phyloP scores from a whole-genome alignment of 371 early-diverging fungal genomes.

The Apophysomyces ossiformis region DNA sequence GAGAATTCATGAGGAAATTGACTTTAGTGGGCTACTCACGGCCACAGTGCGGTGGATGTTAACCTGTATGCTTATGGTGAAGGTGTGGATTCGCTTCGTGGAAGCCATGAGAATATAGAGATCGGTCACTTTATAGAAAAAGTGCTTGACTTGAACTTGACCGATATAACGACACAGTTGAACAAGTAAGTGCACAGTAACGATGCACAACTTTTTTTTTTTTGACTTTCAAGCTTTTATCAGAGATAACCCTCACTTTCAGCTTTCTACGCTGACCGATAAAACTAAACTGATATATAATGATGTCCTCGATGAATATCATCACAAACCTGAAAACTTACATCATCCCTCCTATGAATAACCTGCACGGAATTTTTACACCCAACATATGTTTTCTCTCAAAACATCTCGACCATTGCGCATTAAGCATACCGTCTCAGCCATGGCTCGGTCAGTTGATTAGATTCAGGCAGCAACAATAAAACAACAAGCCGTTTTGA shows the following conservation, averaged over 20 bases:
- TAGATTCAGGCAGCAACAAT: too few species aligned
- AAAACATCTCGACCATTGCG: too few species aligned
- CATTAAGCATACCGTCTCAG: too few species aligned
- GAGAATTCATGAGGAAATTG: background rate
- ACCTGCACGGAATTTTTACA: background rate
- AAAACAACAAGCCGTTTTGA: too few species aligned
- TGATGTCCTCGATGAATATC: slow-evolving; percentile 40
- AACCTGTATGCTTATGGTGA: slow-evolving; percentile 85
- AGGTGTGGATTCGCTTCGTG: slow-evolving; percentile 50
- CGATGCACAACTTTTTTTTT: background rate
- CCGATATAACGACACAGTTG: slow-evolving; percentile 61
- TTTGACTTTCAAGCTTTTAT: background rate
- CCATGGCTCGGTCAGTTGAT: too few species aligned
- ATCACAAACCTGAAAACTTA: slow-evolving; percentile 21
- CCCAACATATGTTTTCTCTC: too few species aligned
- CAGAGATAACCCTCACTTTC: slow-evolving; percentile 34
- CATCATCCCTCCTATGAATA: slow-evolving; percentile 15
- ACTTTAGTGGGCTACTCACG: slow-evolving; percentile 84
- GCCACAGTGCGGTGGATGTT: slow-evolving; percentile 95
- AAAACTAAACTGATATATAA: slow-evolving; percentile 39
- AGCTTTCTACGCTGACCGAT: slow-evolving; percentile 27
- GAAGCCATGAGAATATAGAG: slow-evolving; percentile 86
- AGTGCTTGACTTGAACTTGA: slow-evolving; percentile 69
- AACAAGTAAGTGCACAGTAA: slow-evolving; percentile 38
- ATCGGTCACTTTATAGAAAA: slow-evolving; percentile 78